phyloP scores from a whole-genome alignment of 768 basidiomycete species.

The Galerina sulciceps region DNA sequence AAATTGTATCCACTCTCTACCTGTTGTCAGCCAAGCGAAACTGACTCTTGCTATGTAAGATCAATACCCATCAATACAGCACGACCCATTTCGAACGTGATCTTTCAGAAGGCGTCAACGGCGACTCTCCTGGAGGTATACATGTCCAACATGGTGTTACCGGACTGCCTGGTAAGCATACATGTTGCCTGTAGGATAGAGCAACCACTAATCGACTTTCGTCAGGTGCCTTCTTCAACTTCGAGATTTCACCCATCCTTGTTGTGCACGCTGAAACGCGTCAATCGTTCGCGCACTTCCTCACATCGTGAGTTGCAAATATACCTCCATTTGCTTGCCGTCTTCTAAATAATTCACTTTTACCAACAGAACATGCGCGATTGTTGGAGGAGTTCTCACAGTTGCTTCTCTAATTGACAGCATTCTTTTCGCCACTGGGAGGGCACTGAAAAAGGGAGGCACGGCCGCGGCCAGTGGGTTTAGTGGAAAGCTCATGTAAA shows the following conservation, averaged over 20 bases:
- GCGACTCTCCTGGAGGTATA: conserved; percentile 64
- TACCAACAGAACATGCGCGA: conserved; percentile 83
- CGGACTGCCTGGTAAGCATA: conserved; percentile 64
- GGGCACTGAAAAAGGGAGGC: conserved; percentile 67
- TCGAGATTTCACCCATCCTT: conserved; percentile 95
- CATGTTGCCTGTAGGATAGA: neutral
- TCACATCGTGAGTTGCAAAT: conserved; percentile 79
- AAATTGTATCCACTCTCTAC: conserved; percentile 49
- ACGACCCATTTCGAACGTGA: conserved; percentile 97
- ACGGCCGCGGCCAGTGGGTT: conserved; percentile 33
- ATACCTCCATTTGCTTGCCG: neutral
- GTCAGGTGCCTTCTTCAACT: conserved; percentile 84
- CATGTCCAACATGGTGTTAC: conserved; percentile 73
- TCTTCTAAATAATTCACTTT: neutral
- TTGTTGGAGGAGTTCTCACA: conserved; percentile 96
- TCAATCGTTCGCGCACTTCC: conserved; percentile 97
- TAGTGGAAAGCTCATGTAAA: conserved; percentile 51
- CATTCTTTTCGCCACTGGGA: conserved; percentile 81
- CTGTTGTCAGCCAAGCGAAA: neutral
- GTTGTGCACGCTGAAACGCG: conserved; percentile 90
- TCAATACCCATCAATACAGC: conserved; percentile 94
- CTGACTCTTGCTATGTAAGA: conserved; percentile 36
- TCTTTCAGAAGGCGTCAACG: conserved; percentile 61
- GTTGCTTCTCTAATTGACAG: conserved; percentile 90
- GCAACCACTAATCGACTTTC: neutral